phyloP scores from a whole-genome alignment of 2,329 filamentous ascomycete species.

The Sporothrix brasiliensis region DNA sequence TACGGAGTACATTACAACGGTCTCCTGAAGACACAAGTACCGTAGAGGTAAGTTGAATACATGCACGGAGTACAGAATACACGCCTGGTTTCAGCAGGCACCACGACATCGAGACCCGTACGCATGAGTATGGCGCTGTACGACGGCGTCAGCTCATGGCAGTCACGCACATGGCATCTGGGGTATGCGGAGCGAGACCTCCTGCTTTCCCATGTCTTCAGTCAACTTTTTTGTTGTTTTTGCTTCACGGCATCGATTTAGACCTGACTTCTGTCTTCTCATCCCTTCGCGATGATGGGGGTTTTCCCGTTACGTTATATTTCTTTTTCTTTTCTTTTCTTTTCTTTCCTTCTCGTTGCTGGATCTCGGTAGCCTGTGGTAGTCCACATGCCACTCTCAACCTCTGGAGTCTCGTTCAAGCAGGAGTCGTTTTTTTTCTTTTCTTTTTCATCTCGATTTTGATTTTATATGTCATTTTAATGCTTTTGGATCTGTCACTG shows the following conservation, averaged over 20 bases:
- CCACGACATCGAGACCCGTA: constrained; percentile 5
- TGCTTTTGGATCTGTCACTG: background rate
- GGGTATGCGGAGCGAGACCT: background rate
- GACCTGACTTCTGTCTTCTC: background rate
- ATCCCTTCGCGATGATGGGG: background rate
- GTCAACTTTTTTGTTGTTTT: background rate
- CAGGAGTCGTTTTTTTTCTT: background rate
- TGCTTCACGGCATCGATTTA: background rate
- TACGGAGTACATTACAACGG: too few species aligned
- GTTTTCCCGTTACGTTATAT: background rate
- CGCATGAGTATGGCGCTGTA: background rate
- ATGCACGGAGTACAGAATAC: background rate
- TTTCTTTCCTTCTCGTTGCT: background rate
- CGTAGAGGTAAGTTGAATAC: too few species aligned
- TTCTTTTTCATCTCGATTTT: background rate
- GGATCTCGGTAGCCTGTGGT: constrained; percentile 6
- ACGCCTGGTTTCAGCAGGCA: background rate
- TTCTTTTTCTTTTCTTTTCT: background rate
- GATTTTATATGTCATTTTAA: background rate
- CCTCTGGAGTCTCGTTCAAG: background rate
- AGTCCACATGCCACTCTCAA: constrained; percentile 1
- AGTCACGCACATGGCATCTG: constrained; percentile 20
- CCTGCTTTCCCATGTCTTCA: background rate
- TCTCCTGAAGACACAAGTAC: too few species aligned
- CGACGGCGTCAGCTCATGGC: constrained; percentile 6